Evolutionary conservation across 202 grass and related monocot species (phyloP).

Genomic region (Setaria italica): DNA sequence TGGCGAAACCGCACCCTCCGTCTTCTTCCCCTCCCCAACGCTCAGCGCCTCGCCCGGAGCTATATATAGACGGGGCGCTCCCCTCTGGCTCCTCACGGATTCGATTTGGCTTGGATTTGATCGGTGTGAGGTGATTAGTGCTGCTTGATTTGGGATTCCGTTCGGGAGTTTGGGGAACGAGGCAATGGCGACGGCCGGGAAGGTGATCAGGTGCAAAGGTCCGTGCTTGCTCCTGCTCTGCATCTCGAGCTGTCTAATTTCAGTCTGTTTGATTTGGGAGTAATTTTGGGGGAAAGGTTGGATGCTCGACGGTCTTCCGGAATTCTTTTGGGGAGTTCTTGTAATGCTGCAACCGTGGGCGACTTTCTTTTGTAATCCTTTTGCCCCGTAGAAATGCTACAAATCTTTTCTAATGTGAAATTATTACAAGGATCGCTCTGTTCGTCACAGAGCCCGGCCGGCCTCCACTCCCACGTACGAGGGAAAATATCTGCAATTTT

Average conservation of each 20-base stretch:
- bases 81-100: background rate
- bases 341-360: background rate
- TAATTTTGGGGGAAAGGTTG: background rate
- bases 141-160: background rate
- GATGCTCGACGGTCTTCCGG: background rate
- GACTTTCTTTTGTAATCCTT: background rate
- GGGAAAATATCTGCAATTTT: background rate
- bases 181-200: constrained; percentile 71
- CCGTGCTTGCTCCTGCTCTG: background rate
- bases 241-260: background rate
- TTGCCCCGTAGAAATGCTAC: no score
- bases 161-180: no score
- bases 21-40: background rate
- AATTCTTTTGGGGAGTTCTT: background rate
- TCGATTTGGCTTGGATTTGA: background rate
- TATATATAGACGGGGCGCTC: background rate
- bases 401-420: background rate
- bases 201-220: constrained; percentile 99
- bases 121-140: background rate
- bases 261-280: background rate
- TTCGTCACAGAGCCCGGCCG: background rate
- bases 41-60: background rate
- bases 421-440: background rate
- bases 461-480: background rate
- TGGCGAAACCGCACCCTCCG: constrained; percentile 29